phyloP scores from a whole-genome alignment of 2,329 filamentous ascomycete genomes.

The Ceratocystis huliohia region DNA sequence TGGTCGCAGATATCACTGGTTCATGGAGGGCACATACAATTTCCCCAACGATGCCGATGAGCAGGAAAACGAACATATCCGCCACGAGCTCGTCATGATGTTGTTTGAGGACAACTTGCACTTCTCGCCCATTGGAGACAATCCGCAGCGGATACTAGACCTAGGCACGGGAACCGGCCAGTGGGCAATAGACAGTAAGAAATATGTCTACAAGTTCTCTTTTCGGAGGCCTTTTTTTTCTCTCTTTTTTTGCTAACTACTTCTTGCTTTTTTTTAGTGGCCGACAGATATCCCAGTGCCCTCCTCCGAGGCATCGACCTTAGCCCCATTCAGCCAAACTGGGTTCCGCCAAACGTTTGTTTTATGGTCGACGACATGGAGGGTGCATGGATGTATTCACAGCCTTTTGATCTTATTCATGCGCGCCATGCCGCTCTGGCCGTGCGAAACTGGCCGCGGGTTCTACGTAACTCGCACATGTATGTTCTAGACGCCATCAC shows the following conservation, averaged over 20 bases:
- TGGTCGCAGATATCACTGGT: constrained; percentile 32
- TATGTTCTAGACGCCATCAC: constrained; percentile 26
- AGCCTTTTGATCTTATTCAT: constrained; percentile 50
- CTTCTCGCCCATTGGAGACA: constrained; percentile 38
- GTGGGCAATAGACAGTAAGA: constrained; percentile 43
- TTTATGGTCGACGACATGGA: constrained; percentile 48
- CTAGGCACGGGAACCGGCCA: constrained; percentile 47
- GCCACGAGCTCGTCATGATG: constrained; percentile 40
- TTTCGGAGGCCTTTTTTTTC: background rate
- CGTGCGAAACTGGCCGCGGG: constrained; percentile 41
- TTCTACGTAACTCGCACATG: constrained; percentile 38
- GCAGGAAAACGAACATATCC: constrained; percentile 46
- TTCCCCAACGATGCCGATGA: constrained; percentile 50
- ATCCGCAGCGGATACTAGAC: constrained; percentile 41
- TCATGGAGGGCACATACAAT: constrained; percentile 36
- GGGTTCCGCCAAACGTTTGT: constrained; percentile 42
- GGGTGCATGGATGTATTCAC: constrained; percentile 40
- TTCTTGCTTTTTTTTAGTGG: constrained; percentile 21
- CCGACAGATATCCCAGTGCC: constrained; percentile 34
- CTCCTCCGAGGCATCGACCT: constrained; percentile 43
- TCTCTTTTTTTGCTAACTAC: constrained; percentile 24
- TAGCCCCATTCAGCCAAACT: constrained; percentile 45
- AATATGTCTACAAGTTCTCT: constrained; percentile 21
- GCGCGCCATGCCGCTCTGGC: constrained; percentile 44
- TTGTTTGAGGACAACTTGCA: constrained; percentile 38